A percentile compares a stretch with the other conserved stretches of the same genome.
Conservation (phyloP, 441 rosid genomes). For the Adansonia rubrostipa region DNA sequence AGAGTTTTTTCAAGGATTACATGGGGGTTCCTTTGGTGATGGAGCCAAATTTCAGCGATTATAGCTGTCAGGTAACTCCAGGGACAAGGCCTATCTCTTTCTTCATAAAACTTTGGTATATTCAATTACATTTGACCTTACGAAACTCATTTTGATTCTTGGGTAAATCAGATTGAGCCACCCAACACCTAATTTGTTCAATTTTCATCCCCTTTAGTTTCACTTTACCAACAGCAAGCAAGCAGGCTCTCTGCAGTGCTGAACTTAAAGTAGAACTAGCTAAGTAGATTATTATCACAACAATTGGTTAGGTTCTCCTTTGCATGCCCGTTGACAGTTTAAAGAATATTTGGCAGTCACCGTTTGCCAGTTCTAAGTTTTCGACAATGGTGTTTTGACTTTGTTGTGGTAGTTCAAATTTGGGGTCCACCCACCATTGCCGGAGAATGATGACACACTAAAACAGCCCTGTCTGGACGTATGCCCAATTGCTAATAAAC, state of each 20-base stretch:
- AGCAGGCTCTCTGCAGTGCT: not conserved
- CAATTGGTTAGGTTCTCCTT: not conserved
- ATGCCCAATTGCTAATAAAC: slow-evolving; percentile 62
- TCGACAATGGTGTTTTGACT: not conserved
- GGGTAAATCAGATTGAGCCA: not conserved
- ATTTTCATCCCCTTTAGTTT: not conserved
- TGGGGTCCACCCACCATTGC: slow-evolving; percentile 70
- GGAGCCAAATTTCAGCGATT: slow-evolving; percentile 88
- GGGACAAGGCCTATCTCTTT: not conserved
- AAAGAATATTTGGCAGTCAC: not conserved
- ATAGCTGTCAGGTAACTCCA: slow-evolving; percentile 74
- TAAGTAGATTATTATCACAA: not conserved
- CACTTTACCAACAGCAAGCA: not conserved
- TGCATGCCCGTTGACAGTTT: not conserved
- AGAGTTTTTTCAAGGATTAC: slow-evolving; percentile 80
- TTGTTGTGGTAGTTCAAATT: slow-evolving; percentile 69
- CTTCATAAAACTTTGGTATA: not conserved
- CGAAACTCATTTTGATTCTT: not conserved
- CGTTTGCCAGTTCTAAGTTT: not conserved
- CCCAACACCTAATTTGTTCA: not conserved
- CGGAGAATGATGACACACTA: slow-evolving; percentile 56
- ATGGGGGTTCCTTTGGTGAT: slow-evolving; percentile 82
- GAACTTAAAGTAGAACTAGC: not conserved
- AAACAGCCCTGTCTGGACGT: slow-evolving; percentile 62
- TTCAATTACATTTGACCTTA: not conserved